Evolutionary conservation across 148 eudicot species (phyloP).

Genomic region (Vaccinium myrtillus): DNA sequence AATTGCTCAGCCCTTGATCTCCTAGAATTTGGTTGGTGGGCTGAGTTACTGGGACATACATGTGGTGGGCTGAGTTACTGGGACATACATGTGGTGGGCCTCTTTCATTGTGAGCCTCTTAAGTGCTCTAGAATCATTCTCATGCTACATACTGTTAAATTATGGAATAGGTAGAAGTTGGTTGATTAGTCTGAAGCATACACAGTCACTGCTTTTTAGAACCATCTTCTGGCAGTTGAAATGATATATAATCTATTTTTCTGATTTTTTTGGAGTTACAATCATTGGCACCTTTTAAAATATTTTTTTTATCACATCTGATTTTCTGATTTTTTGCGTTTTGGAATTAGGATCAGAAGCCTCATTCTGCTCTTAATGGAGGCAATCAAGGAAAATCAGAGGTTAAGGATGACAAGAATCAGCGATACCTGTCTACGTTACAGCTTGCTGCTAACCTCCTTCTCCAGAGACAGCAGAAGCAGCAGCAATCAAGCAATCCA

Average conservation of each 20-base stretch:
- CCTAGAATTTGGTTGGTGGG: neutral
- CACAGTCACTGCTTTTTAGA: too few species aligned
- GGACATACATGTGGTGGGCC: too few species aligned
- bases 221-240: too few species aligned
- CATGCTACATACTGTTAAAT: too few species aligned
- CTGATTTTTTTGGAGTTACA: neutral
- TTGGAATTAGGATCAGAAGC: too few species aligned
- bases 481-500: conserved; percentile 31
- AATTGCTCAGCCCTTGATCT: neutral
- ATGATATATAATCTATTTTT: too few species aligned
- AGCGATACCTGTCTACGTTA: conserved; percentile 3
- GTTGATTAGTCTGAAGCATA: too few species aligned
- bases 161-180: too few species aligned
- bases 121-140: too few species aligned
- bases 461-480: conserved; percentile 64
- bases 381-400: conserved; percentile 39
- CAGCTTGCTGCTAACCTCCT: conserved; percentile 79
- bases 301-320: neutral
- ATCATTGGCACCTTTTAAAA: neutral
- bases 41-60: too few species aligned
- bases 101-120: too few species aligned
- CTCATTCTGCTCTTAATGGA: too few species aligned
- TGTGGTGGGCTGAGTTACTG: conserved; percentile 12
- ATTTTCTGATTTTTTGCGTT: neutral
- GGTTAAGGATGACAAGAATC: conserved; percentile 72